phyloP scores from a whole-genome alignment of 441 rosid species.

The Gossypium schwendimanii region DNA sequence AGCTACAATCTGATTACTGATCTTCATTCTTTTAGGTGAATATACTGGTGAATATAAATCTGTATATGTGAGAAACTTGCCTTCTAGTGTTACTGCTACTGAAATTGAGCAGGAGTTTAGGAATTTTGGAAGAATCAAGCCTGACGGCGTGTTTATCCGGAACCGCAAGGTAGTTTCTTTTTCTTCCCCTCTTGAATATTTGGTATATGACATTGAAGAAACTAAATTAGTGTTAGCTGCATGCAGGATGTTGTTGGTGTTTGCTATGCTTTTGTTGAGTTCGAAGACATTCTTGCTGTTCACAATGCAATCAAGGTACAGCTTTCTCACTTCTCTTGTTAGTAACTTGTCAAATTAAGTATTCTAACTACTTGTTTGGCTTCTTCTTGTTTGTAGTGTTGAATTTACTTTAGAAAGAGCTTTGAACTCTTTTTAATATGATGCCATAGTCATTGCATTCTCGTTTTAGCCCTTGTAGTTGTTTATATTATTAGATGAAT shows the following conservation, averaged over 20 bases:
- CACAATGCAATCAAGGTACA: slow-evolving; percentile 65
- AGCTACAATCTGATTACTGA: slow-evolving; percentile 13
- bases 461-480: neutral
- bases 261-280: slow-evolving; percentile 80
- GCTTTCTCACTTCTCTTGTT: slow-evolving; percentile 2
- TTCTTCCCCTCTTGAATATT: neutral
- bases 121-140: slow-evolving; percentile 61
- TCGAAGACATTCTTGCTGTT: slow-evolving; percentile 58
- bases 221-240: slow-evolving; percentile 16
- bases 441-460: neutral
- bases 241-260: slow-evolving; percentile 57
- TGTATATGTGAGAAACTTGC: slow-evolving; percentile 69
- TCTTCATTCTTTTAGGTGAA: slow-evolving; percentile 17
- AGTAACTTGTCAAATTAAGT: neutral
- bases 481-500: neutral
- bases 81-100: slow-evolving; percentile 47
- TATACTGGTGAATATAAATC: slow-evolving; percentile 54
- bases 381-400: neutral
- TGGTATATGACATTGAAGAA: slow-evolving; percentile 4
- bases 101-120: slow-evolving; percentile 66
- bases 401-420: neutral
- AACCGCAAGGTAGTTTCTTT: slow-evolving; percentile 46
- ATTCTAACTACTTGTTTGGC: neutral
- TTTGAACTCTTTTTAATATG: neutral
- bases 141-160: slow-evolving; percentile 67